Base-by-base conservation (phyloP, 331 rosid species). In the Stylosanthes scabra region DNA sequence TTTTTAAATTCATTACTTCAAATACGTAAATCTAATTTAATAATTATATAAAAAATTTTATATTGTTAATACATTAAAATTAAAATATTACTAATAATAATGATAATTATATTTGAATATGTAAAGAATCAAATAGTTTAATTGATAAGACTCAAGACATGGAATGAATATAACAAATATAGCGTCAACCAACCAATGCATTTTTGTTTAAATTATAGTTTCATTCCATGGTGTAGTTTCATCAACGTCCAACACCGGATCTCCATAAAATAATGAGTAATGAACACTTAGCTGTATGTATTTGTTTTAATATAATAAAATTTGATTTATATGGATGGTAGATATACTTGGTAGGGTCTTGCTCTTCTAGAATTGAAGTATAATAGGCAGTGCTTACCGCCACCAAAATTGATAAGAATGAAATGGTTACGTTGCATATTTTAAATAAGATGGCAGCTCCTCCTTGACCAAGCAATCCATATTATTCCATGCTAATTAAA, bases 341-440 rank as follows among this genome's bases (percentile, higher is more conserved):
- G 39, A 34, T 34, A 34, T 34, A 34, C 39, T 42, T 9, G 14
- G 51, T 14, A 52, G 55, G 55, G 58, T 15, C 3, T n/a, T 15
- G 6, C 20, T 49, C 55, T 49, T 69, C 65, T 70, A 70, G 74
- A 70, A 56, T 56, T n/a, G 10, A 55, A 41, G 56, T 13, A 11
- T 20, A 20, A 20, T 9, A 39, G 12, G 54, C 20, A 8, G 13
- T 14, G 50, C 16, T 68, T 52, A 52, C 40, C 74, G 74, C 74
- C 63, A 68, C 63, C 74, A 50, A 68, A 54, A 16, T 52, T 15
- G 63, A 52, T 39, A 37, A 16, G 4, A 15, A 68, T 51, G 4
- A 0, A 20, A 20, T 20, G 25, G 25, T 0, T 0, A 31, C 6
- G 20, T 37, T 68, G 8, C 55, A n/a, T 50, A 27, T 68, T 68